Evolutionary conservation across 176 grass and related monocot species (phyloP).

Genomic region (Avena eriantha): DNA sequence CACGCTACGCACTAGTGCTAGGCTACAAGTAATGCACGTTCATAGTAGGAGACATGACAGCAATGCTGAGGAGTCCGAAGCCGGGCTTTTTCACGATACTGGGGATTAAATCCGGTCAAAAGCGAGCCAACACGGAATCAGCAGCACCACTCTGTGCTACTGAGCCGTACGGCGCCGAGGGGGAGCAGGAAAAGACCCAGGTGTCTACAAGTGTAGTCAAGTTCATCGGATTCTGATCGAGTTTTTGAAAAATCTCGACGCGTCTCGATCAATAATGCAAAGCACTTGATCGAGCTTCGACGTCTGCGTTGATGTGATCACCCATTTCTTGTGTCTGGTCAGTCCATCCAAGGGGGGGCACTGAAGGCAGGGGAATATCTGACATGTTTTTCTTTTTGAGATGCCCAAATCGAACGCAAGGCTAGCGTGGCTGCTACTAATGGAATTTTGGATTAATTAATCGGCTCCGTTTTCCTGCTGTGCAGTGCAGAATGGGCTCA

Average conservation of each 20-base stretch:
- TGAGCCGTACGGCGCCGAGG: neutral
- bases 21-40: neutral
- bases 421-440: neutral
- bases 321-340: slow-evolving; percentile 10
- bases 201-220: slow-evolving; percentile 37
- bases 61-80: slow-evolving; percentile 11
- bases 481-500: slow-evolving; percentile 14
- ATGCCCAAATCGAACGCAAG: slow-evolving; percentile 6
- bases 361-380: slow-evolving; percentile 70
- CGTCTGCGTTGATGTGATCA: slow-evolving; percentile 36
- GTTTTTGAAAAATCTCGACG: neutral
- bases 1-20: neutral
- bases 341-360: slow-evolving; percentile 23
- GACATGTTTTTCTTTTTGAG: slow-evolving; percentile 41
- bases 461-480: neutral
- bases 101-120: no score
- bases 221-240: slow-evolving; percentile 50
- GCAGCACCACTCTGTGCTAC: no score
- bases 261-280: slow-evolving; percentile 41
- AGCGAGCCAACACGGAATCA: no score
- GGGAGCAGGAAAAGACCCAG: slow-evolving; percentile 50
- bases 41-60: slow-evolving; percentile 11
- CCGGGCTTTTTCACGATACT: neutral
- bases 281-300: neutral
- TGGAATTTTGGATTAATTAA: slow-evolving; percentile 3